These are phyloP conservation scores for Trametes versicolor DNA, from an alignment of 1,284 basidiomycete genomes.

Conservation along the genomic window DNA sequence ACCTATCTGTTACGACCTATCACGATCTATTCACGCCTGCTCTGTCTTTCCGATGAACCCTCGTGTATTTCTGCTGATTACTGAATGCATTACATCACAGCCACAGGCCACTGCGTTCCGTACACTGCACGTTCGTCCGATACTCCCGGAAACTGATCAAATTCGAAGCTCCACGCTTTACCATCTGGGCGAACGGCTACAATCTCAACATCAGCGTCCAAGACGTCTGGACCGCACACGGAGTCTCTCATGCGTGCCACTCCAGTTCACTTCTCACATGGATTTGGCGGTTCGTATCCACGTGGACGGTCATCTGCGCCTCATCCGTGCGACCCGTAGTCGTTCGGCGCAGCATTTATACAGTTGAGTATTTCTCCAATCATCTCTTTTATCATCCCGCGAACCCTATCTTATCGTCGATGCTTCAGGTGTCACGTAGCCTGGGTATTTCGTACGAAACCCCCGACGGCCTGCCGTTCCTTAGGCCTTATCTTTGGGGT, in stretches of 20 bases:
- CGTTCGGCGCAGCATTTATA: neutral
- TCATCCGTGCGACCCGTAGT: conserved; percentile 13
- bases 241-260: neutral
- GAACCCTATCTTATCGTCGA: conserved; percentile 28
- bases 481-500: conserved; percentile 11
- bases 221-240: neutral
- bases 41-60: conserved; percentile 14
- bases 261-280: neutral
- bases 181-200: neutral
- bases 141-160: neutral
- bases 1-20: conserved; percentile 31
- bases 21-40: conserved; percentile 21
- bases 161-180: neutral
- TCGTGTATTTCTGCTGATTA: conserved; percentile 10
- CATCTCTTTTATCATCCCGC: neutral
- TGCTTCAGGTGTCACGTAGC: conserved; percentile 2
- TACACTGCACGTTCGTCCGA: neutral
- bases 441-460: conserved; percentile 12
- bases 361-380: conserved; percentile 15
- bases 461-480: conserved; percentile 16
- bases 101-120: neutral
- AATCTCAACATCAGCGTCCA: neutral
- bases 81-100: conserved; percentile 1
- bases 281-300: conserved; percentile 3
- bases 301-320: conserved; percentile 29